A percentile compares a stretch with the other conserved stretches of the same genome.
Evolutionary conservation across 208 protist genomes (phyloP).

Genomic region (Wallacemonas sp.): DNA sequence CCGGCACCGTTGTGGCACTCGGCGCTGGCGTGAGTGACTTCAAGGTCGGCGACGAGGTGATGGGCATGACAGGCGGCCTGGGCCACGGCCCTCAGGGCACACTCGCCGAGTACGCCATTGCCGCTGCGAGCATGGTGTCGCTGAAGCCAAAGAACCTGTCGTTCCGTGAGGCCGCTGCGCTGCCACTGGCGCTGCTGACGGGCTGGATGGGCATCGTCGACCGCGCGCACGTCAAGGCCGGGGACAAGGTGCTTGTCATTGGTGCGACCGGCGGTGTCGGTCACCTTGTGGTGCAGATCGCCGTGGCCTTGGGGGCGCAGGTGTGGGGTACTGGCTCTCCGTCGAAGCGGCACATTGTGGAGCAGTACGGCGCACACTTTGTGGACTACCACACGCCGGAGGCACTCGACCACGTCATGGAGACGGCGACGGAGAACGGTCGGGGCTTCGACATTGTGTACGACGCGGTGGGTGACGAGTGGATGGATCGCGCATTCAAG

Average conservation of each 20-base stretch:
- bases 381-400: constrained; percentile 20
- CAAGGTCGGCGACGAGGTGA: constrained; percentile 20
- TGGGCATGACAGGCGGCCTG: constrained; percentile 27
- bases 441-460: constrained; percentile 29
- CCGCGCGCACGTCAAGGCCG: constrained; percentile 14
- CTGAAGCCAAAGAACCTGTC: constrained; percentile 13
- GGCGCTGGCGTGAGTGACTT: constrained; percentile 13
- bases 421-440: background rate
- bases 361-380: constrained; percentile 15
- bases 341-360: constrained; percentile 14
- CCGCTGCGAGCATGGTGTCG: constrained; percentile 4
- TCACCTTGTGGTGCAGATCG: constrained; percentile 20
- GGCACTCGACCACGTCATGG: constrained; percentile 3
- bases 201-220: constrained; percentile 22
- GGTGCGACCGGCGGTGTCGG: constrained; percentile 22
- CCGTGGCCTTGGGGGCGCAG: constrained; percentile 9
- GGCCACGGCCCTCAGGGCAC: constrained; percentile 16
- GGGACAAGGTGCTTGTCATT: constrained; percentile 18
- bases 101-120: constrained; percentile 25
- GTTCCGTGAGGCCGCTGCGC: constrained; percentile 22
- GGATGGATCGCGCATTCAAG: constrained; percentile 10
- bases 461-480: constrained; percentile 16
- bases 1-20: constrained; percentile 20
- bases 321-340: constrained; percentile 16
- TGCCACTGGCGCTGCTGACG: constrained; percentile 22